A percentile compares a stretch with the other conserved stretches of the same genome.
These are phyloP conservation scores for Boletus edulis DNA, from an alignment of 768 basidiomycete species.

Conservation along the genomic window DNA sequence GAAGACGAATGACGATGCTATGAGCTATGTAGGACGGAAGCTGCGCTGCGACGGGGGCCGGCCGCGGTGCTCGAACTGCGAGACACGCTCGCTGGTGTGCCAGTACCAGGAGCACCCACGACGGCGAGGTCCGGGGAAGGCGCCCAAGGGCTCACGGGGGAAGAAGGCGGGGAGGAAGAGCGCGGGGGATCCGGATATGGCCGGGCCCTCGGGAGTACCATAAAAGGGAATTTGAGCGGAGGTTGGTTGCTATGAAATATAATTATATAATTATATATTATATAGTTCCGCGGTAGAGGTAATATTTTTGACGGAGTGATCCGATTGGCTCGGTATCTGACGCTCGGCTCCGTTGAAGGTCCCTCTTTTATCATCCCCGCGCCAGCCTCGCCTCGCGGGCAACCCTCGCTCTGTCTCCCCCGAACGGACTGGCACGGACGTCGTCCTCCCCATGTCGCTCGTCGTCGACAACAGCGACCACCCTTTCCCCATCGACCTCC, in stretches of 20 bases:
- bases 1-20: background rate
- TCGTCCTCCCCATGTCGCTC: conserved; percentile 37
- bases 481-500: conserved; percentile 45
- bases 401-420: conserved; percentile 43
- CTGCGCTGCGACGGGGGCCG: conserved; percentile 67
- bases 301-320: conserved; percentile 28
- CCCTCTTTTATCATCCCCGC: conserved; percentile 61
- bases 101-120: conserved; percentile 48
- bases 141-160: conserved; percentile 55
- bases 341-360: conserved; percentile 43
- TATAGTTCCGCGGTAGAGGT: conserved; percentile 30
- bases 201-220: conserved; percentile 25
- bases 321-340: conserved; percentile 65
- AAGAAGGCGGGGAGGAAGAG: conserved; percentile 38
- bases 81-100: conserved; percentile 49
- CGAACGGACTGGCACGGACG: conserved; percentile 48
- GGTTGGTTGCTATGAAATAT: conserved; percentile 16
- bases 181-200: conserved; percentile 24
- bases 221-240: conserved; percentile 21
- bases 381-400: conserved; percentile 61
- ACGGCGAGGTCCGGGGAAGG: conserved; percentile 75
- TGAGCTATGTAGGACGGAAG: conserved; percentile 54
- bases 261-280: conserved; percentile 24
- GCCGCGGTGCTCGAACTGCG: conserved; percentile 65
- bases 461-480: conserved; percentile 62